phyloP scores from a whole-genome alignment of 352 stramenopile genomes.

The Phytophthora hibernalis region DNA sequence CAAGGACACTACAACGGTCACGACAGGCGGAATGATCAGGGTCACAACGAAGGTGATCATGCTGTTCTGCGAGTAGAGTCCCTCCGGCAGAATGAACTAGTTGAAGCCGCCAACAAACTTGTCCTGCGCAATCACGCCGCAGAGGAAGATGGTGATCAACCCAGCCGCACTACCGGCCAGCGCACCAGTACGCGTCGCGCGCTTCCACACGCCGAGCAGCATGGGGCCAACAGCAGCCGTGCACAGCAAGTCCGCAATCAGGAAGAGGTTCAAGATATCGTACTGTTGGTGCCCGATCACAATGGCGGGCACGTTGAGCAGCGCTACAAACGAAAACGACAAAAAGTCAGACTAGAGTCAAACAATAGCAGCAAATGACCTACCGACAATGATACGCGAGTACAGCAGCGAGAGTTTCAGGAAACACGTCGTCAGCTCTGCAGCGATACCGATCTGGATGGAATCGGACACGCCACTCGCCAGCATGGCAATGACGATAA shows the following conservation, averaged over 20 bases:
- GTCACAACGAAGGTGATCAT: conserved; percentile 86
- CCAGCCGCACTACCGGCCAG: conserved; percentile 60
- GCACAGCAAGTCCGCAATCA: conserved; percentile 75
- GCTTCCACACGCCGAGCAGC: conserved; percentile 63
- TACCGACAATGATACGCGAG: conserved; percentile 31
- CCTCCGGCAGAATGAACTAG: conserved; percentile 79
- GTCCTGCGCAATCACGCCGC: conserved; percentile 58
- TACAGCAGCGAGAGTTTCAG: conserved; percentile 54
- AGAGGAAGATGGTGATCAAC: conserved; percentile 77
- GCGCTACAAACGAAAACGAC: conserved; percentile 6
- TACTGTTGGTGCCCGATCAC: conserved; percentile 62
- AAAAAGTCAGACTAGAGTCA: conserved; percentile 27
- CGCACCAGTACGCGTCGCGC: conserved; percentile 45
- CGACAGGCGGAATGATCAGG: conserved; percentile 63
- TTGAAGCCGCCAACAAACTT: conserved; percentile 81
- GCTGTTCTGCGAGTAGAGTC: conserved; percentile 76
- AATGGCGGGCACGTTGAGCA: conserved; percentile 67
- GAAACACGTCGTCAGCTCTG: conserved; percentile 74
- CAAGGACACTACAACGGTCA: conserved; percentile 69
- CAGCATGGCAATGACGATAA: conserved; percentile 66
- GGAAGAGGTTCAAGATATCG: conserved; percentile 67
- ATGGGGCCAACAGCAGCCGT: conserved; percentile 68
- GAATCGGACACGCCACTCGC: conserved; percentile 61
- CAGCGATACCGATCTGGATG: conserved; percentile 70
- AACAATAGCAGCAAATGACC: conserved; percentile 40